Percentiles rank a stretch among this genome's conserved stretches.
Conservation (phyloP, 148 eudicot genomes). For the Chenopodium berlandieri region DNA sequence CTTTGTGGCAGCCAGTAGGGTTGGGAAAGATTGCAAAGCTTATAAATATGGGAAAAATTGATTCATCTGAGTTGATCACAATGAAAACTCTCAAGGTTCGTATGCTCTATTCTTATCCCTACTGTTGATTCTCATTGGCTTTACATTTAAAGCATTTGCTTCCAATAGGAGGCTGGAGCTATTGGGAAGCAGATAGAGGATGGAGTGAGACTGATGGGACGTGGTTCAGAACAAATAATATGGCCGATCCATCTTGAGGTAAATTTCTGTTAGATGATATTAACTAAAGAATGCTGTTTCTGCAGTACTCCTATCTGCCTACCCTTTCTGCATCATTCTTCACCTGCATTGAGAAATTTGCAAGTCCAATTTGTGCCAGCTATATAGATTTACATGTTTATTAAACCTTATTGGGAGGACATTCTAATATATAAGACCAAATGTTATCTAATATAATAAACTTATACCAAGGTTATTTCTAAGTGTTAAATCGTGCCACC, state of each 20-base stretch:
- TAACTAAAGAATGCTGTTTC: background rate
- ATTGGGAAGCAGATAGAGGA: slow-evolving; percentile 90
- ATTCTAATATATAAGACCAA: background rate
- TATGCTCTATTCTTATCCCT: background rate
- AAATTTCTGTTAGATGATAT: background rate
- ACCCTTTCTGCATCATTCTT: background rate
- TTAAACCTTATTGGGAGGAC: background rate
- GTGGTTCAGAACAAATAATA: slow-evolving; percentile 69
- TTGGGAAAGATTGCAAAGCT: slow-evolving; percentile 89
- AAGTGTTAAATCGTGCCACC: too few relatives aligned
- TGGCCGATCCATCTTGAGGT: slow-evolving; percentile 99
- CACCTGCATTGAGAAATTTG: background rate
- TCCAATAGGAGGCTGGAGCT: slow-evolving; percentile 72
- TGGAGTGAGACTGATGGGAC: slow-evolving; percentile 96
- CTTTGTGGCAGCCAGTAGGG: slow-evolving; percentile 81
- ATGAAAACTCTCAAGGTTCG: slow-evolving; percentile 94
- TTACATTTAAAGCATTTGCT: background rate
- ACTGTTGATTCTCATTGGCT: slow-evolving; percentile 4
- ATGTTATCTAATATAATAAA: too few relatives aligned
- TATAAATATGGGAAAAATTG: slow-evolving; percentile 92
- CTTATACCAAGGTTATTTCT: too few relatives aligned
- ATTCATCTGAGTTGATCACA: slow-evolving; percentile 90
- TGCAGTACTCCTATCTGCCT: background rate
- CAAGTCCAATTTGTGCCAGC: background rate
- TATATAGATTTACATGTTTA: background rate